Evolutionary conservation across 2,329 filamentous ascomycete species (phyloP).

Genomic region (Phialophora expanda): DNA sequence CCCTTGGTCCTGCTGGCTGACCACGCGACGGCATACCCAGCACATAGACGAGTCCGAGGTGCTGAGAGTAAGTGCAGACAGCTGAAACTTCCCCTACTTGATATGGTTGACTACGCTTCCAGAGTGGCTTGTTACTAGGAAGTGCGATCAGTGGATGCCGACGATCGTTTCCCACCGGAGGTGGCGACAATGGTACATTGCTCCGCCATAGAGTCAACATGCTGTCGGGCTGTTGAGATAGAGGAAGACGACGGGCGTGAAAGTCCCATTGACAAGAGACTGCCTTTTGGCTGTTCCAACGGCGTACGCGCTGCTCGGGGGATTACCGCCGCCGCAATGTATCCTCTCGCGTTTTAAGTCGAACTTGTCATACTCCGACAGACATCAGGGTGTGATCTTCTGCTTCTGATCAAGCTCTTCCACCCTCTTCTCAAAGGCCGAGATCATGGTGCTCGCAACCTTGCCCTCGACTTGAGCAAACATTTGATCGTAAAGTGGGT

Average conservation of each 20-base stretch:
- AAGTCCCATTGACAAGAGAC: too few relatives aligned
- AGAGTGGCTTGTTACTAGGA: neutral
- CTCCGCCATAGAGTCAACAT: too few relatives aligned
- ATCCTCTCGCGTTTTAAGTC: neutral
- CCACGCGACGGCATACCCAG: neutral
- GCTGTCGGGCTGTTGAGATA: too few relatives aligned
- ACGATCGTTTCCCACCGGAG: neutral
- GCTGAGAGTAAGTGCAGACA: neutral
- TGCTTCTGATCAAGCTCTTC: slow-evolving; percentile 53
- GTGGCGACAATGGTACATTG: neutral
- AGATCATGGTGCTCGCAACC: slow-evolving; percentile 85
- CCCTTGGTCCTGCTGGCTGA: neutral
- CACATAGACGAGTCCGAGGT: neutral
- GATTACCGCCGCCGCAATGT: neutral
- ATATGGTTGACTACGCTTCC: neutral
- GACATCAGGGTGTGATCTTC: neutral
- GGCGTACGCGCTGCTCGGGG: neutral
- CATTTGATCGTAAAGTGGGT: slow-evolving; percentile 83
- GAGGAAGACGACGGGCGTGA: neutral
- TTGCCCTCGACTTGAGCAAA: slow-evolving; percentile 82
- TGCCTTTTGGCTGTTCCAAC: neutral
- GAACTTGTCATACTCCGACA: neutral
- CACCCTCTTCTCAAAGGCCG: slow-evolving; percentile 87
- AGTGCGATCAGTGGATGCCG: too few relatives aligned
- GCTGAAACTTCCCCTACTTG: neutral